These are phyloP conservation scores for Yamadazyma olivae DNA, from an alignment of 805 yeast species.

Conservation along the genomic window DNA sequence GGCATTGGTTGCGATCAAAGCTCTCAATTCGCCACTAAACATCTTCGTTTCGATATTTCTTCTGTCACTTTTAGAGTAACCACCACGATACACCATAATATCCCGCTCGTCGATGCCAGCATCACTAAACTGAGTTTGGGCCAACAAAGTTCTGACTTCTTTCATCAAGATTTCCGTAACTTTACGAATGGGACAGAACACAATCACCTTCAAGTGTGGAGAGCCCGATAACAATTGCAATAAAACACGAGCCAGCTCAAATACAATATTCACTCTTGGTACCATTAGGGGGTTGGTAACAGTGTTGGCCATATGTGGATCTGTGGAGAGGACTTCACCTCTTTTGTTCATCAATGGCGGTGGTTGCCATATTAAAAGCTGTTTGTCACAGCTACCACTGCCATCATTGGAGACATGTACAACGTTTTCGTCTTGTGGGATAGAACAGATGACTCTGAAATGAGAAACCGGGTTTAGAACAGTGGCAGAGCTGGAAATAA, in stretches of 20 bases:
- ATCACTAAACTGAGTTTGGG: conserved; percentile 40
- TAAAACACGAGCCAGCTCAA: conserved; percentile 73
- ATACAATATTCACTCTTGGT: conserved; percentile 63
- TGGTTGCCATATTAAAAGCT: conserved; percentile 81
- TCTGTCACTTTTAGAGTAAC: conserved; percentile 83
- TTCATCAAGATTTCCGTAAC: conserved; percentile 88
- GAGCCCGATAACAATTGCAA: conserved; percentile 56
- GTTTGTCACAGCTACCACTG: conserved; percentile 79
- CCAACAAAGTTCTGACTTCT: conserved; percentile 61
- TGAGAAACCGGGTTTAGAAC: conserved; percentile 69
- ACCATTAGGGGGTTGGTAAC: conserved; percentile 12
- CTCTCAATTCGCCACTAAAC: conserved; percentile 83
- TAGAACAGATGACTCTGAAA: conserved; percentile 72
- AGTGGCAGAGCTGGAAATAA: conserved; percentile 94
- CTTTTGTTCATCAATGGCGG: conserved; percentile 57
- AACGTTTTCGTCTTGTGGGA: conserved; percentile 42
- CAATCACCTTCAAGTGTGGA: conserved; percentile 71
- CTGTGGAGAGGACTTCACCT: conserved; percentile 38
- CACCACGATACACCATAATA: conserved; percentile 93
- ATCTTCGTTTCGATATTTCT: conserved; percentile 83
- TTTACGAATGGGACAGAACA: conserved; percentile 82
- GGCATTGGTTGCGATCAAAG: conserved; percentile 93
- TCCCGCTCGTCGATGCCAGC: conserved; percentile 40
- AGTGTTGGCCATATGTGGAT: not conserved
- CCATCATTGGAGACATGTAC: conserved; percentile 75